These are phyloP conservation scores for Mycena albidolilacea DNA, from an alignment of 768 basidiomycete genomes.

Conservation along the genomic window DNA sequence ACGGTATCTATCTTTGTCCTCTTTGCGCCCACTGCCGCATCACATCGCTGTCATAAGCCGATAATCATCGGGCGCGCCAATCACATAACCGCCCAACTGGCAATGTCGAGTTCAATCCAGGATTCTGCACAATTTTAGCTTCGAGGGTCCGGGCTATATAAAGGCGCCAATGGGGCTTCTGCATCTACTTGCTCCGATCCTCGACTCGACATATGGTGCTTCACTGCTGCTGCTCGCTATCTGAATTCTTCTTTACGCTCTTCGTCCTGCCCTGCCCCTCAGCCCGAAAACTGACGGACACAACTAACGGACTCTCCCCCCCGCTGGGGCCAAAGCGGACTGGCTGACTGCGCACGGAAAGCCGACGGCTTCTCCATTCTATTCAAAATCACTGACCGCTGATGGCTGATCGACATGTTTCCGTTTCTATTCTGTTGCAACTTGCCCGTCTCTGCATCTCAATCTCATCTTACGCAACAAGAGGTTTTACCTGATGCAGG, in stretches of 20 bases:
- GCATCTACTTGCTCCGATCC: not conserved
- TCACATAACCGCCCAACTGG: not conserved
- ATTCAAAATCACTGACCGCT: conserved; percentile 2
- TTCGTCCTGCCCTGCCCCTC: not conserved
- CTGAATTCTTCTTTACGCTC: not conserved
- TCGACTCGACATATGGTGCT: not conserved
- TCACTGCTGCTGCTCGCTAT: not conserved
- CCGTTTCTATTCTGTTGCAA: conserved; percentile 10
- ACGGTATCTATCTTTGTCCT: too few species aligned
- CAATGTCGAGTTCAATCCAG: not conserved
- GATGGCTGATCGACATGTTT: conserved; percentile 20
- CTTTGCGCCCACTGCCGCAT: not conserved
- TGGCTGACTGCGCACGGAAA: conserved; percentile 24
- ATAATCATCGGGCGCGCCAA: conserved; percentile 14
- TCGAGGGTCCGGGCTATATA: conserved; percentile 1
- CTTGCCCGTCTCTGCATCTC: not conserved
- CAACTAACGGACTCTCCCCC: not conserved
- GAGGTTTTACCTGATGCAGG: conserved; percentile 13
- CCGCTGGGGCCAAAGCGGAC: not conserved
- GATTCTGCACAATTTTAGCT: not conserved
- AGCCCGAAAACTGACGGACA: not conserved
- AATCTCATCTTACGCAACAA: conserved; percentile 32
- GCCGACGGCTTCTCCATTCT: conserved; percentile 30
- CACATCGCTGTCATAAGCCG: not conserved
- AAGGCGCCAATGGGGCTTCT: not conserved